These are phyloP conservation scores for Wolfiporia cocos DNA, from an alignment of 1,284 basidiomycete genomes.

Conservation along the genomic window DNA sequence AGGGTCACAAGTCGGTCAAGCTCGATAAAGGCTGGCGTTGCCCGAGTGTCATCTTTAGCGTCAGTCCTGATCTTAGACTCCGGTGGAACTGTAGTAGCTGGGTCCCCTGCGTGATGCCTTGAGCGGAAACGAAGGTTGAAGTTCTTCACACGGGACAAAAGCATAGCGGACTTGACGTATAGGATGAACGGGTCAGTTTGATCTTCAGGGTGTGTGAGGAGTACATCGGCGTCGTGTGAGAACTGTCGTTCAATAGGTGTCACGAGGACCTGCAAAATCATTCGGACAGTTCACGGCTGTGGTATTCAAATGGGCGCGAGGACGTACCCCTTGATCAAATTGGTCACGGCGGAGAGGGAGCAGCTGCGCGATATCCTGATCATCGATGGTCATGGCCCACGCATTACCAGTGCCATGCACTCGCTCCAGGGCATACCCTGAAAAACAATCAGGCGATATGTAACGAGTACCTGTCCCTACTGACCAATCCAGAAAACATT, in stretches of 20 bases:
- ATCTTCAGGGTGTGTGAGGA: conserved; percentile 52
- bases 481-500: conserved; percentile 60
- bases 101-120: conserved; percentile 50
- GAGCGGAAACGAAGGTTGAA: conserved; percentile 66
- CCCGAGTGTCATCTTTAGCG: conserved; percentile 43
- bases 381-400: conserved; percentile 67
- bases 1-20: conserved; percentile 51
- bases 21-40: conserved; percentile 57
- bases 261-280: conserved; percentile 44
- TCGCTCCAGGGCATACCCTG: conserved; percentile 59
- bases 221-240: conserved; percentile 53
- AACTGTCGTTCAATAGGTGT: conserved; percentile 58
- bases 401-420: conserved; percentile 62
- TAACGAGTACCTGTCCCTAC: neutral
- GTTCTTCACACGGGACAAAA: conserved; percentile 64
- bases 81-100: conserved; percentile 23
- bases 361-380: conserved; percentile 64
- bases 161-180: conserved; percentile 64
- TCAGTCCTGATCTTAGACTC: conserved; percentile 4
- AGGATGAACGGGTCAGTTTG: conserved; percentile 69
- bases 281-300: conserved; percentile 1
- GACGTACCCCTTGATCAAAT: conserved; percentile 54
- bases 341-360: conserved; percentile 57
- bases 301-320: neutral
- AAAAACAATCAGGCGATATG: neutral